These are phyloP conservation scores for Chaetomiaceae sp. DNA, from an alignment of 2,329 filamentous ascomycete species.

Conservation along the genomic window DNA sequence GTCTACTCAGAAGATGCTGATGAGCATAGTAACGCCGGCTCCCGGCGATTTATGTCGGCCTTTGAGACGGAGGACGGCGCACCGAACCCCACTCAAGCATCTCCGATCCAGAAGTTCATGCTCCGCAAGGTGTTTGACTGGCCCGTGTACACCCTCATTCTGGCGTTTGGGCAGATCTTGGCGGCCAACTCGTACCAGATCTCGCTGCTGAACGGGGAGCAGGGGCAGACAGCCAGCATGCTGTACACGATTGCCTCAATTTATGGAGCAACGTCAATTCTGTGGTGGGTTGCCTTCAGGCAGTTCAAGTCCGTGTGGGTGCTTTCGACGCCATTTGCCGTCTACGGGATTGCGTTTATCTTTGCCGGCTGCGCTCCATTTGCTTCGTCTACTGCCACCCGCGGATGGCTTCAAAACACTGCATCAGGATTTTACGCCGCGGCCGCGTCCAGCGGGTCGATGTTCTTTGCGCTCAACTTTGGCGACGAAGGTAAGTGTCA, in stretches of 20 bases:
- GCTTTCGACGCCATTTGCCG: conserved; percentile 54
- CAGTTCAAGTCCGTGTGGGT: conserved; percentile 50
- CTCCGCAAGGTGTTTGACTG: conserved; percentile 56
- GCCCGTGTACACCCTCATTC: conserved; percentile 57
- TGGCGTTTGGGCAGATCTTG: conserved; percentile 59
- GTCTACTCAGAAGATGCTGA: conserved; percentile 9
- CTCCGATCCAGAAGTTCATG: conserved; percentile 40
- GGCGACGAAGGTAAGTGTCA: conserved; percentile 48
- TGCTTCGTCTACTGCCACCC: conserved; percentile 32
- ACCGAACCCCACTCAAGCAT: not conserved
- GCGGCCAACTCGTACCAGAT: conserved; percentile 64
- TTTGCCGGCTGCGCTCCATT: conserved; percentile 58
- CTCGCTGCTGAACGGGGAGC: conserved; percentile 58
- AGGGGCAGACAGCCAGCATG: conserved; percentile 53
- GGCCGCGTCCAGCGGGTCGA: conserved; percentile 57
- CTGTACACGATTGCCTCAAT: conserved; percentile 57
- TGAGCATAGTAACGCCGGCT: not conserved
- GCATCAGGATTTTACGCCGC: conserved; percentile 58
- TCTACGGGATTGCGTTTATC: conserved; percentile 59
- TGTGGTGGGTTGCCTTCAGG: conserved; percentile 61
- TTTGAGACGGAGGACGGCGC: conserved; percentile 11
- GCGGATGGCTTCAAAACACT: conserved; percentile 52
- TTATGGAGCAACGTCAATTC: conserved; percentile 52
- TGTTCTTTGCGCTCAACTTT: conserved; percentile 65
- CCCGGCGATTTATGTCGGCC: not conserved